phyloP scores from a whole-genome alignment of 225 moss, liverwort and hornwort species.

The Neckera pumila region DNA sequence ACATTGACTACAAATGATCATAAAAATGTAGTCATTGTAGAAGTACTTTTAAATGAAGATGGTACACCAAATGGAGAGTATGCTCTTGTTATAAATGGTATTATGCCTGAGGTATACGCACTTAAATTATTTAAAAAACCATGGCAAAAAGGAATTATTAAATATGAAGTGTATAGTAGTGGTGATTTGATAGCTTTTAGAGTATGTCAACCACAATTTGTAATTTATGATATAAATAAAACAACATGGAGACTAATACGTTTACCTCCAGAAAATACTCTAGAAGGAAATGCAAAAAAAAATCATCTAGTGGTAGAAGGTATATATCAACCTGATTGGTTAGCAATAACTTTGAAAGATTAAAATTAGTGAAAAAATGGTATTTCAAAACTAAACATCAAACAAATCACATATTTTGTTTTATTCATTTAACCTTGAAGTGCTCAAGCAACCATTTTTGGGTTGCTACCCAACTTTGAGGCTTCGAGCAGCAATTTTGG shows the following conservation, averaged over 20 bases:
- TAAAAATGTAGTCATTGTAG: neutral
- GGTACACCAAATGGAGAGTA: constrained; percentile 24
- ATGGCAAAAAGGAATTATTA: neutral
- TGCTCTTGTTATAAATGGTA: constrained; percentile 6
- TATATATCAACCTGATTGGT: constrained; percentile 25
- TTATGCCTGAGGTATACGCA: neutral
- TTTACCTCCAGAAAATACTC: neutral
- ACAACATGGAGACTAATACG: neutral
- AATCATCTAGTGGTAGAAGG: constrained; percentile 2
- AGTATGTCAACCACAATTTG: neutral
- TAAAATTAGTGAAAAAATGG: neutral
- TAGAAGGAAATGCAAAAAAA: neutral
- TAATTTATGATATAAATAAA: constrained; percentile 10
- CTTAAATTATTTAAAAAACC: neutral
- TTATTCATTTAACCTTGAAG: no score
- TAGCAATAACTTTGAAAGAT: neutral
- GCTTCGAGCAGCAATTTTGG: no score
- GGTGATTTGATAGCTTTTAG: constrained; percentile 23
- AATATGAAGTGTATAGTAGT: constrained; percentile 20
- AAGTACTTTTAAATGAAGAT: constrained; percentile 16
- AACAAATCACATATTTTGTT: no score
- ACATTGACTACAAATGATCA: no score
- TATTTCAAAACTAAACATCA: neutral
- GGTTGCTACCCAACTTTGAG: no score
- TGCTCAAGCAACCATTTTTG: no score